Base-by-base conservation (phyloP, 2,329 filamentous ascomycete species). In the Tolypocladium tundrense region DNA sequence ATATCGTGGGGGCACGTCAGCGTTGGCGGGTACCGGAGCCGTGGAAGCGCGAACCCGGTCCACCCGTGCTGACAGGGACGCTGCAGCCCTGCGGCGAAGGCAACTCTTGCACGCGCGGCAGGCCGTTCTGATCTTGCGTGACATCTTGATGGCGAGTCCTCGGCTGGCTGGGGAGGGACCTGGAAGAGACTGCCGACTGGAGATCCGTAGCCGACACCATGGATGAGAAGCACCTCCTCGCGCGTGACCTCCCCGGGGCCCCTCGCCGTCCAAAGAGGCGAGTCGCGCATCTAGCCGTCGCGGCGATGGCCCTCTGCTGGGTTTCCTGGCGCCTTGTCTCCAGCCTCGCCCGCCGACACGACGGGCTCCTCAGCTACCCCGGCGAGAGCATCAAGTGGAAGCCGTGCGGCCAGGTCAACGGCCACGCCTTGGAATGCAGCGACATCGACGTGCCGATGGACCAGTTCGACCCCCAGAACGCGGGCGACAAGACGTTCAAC, bases 371-470 rank as follows among this genome's bases (percentile, higher is more conserved):
- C 27, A 55, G n/a, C 14, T 68, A 76, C 59, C 60, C 62, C 0
- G 71, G 73, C 7, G 74, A 77, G 59, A 62, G 63, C 16, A 69
- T 76, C 56, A 56, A 54, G 33, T 79, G 76, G 77, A 64, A 67
- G 21, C 57, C 60, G 1, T 79, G 76, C 57, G 77, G 75, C 21
- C 64, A 63, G 13, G 61, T 73, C 35, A 67, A 66, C n/a, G 68
- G 69, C 27, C 70, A 67, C 3, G 60, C 68, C 11, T 59, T 78
- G 11, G 76, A 79, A 60, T 79, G 77, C 61, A 70, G 70, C 61
- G 70, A 65, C n/a, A 69, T 79, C 7, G 60, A 72, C 3, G 77
- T 79, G 7, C 77, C 77, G 0, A 73, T 79, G 67, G 75, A 79
- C 59, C 77, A 80, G 37, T 78, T 77, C 61, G 67, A 69, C 61